Conservation (phyloP, 257 asterid species). For the Ehretia macrophylla region DNA sequence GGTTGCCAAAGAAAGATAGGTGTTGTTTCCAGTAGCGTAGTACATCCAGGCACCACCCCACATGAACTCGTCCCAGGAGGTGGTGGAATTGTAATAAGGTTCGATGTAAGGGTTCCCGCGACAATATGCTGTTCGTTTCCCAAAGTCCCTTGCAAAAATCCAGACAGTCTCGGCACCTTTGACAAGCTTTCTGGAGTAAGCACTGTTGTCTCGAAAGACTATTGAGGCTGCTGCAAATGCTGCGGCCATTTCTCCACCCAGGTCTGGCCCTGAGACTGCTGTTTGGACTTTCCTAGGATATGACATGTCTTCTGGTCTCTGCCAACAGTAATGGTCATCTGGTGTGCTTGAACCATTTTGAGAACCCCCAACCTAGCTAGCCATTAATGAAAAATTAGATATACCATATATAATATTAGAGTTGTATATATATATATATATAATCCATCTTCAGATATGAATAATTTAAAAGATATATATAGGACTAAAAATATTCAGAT, state of each 20-base stretch:
- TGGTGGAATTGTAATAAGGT: constrained; percentile 72
- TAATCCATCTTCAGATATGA: too few relatives aligned
- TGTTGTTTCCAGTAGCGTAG: constrained; percentile 72
- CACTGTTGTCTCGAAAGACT: constrained; percentile 51
- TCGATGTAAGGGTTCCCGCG: constrained; percentile 52
- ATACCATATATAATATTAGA: neutral
- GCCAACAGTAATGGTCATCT: constrained; percentile 90
- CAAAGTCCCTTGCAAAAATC: constrained; percentile 47
- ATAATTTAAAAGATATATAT: too few relatives aligned
- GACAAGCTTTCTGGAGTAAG: constrained; percentile 49
- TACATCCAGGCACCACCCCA: constrained; percentile 85
- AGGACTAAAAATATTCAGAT: neutral
- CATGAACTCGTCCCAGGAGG: constrained; percentile 67
- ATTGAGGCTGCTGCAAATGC: constrained; percentile 87
- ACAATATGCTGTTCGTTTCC: constrained; percentile 37
- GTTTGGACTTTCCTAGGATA: constrained; percentile 50
- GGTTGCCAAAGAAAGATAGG: constrained; percentile 57
- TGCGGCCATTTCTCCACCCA: constrained; percentile 81
- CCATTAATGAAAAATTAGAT: neutral
- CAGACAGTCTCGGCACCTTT: constrained; percentile 54
- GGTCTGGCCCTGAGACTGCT: constrained; percentile 58
- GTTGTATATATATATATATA: too few relatives aligned
- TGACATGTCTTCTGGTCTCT: constrained; percentile 80
- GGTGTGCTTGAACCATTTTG: constrained; percentile 57
- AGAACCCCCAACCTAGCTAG: constrained; percentile 60